Conservation (phyloP, 164 flowering plant genomes). For the Chimonanthus praecox region DNA sequence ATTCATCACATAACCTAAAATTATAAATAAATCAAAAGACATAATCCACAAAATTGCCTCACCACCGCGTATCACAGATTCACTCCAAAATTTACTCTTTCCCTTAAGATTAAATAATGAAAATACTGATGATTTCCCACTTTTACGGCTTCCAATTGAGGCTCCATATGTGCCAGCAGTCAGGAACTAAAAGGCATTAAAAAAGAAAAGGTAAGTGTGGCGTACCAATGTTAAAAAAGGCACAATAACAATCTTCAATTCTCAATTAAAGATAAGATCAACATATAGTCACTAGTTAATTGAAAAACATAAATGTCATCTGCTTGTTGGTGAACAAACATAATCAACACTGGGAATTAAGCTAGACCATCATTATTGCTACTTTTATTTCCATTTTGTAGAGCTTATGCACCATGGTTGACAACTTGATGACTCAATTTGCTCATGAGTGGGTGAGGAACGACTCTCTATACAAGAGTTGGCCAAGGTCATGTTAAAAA, state of each 20-base stretch:
- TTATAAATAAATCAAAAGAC: background rate
- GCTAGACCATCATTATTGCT: background rate
- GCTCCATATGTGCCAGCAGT: slow-evolving; percentile 34
- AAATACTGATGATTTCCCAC: slow-evolving; percentile 67
- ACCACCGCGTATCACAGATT: slow-evolving; percentile 71
- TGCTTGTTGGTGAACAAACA: background rate
- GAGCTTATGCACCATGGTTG: background rate
- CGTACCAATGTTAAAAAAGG: background rate
- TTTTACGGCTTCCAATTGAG: slow-evolving; percentile 36
- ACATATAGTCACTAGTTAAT: background rate
- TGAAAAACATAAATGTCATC: background rate
- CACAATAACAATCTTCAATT: background rate
- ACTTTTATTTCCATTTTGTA: background rate
- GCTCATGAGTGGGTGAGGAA: no score
- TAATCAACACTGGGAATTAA: background rate
- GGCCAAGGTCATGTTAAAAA: no score
- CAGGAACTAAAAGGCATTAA: slow-evolving; percentile 31
- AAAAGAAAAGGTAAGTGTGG: background rate
- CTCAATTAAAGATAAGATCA: background rate
- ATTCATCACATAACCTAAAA: background rate
- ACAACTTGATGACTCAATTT: no score
- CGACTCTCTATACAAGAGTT: no score
- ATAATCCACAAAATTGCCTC: slow-evolving; percentile 11
- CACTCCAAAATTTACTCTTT: slow-evolving; percentile 91
- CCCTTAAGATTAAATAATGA: slow-evolving; percentile 88